A percentile compares a stretch with the other conserved stretches of the same genome.
Evolutionary conservation across 164 flowering plant species (phyloP).

Genomic region (Vitis amurensis): DNA sequence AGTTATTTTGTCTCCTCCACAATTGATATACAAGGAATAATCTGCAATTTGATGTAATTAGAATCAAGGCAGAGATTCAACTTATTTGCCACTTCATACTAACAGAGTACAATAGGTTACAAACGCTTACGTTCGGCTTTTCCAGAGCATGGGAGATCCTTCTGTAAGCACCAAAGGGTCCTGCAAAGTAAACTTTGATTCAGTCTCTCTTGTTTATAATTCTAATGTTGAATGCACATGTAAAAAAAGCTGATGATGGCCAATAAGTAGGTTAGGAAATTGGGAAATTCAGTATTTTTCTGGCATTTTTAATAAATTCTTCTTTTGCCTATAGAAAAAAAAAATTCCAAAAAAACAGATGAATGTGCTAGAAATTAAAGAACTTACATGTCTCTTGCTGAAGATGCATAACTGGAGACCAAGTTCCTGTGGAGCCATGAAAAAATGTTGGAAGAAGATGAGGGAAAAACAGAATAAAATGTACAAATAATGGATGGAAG

Average conservation of each 20-base stretch:
- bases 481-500: too few relatives aligned
- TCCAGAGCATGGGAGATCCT: conserved; percentile 55
- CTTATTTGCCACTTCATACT: not conserved
- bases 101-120: not conserved
- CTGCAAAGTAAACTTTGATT: conserved; percentile 21
- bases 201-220: too few relatives aligned
- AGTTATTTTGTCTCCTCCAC: conserved; percentile 46
- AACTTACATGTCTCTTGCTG: too few relatives aligned
- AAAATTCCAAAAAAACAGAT: too few relatives aligned
- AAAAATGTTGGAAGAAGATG: too few relatives aligned
- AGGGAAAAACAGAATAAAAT: too few relatives aligned
- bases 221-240: not conserved
- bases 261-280: not conserved
- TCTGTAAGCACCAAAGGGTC: conserved; percentile 56
- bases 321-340: too few relatives aligned
- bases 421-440: too few relatives aligned
- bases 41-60: conserved; percentile 33
- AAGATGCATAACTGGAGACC: too few relatives aligned
- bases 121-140: conserved; percentile 42
- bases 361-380: too few relatives aligned
- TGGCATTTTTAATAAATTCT: not conserved
- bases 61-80: not conserved
- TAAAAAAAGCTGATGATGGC: too few relatives aligned
- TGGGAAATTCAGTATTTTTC: conserved; percentile 44
- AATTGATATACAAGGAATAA: conserved; percentile 63